Evolutionary conservation across 345 rosid species (phyloP).

Genomic region (Populus alba): DNA sequence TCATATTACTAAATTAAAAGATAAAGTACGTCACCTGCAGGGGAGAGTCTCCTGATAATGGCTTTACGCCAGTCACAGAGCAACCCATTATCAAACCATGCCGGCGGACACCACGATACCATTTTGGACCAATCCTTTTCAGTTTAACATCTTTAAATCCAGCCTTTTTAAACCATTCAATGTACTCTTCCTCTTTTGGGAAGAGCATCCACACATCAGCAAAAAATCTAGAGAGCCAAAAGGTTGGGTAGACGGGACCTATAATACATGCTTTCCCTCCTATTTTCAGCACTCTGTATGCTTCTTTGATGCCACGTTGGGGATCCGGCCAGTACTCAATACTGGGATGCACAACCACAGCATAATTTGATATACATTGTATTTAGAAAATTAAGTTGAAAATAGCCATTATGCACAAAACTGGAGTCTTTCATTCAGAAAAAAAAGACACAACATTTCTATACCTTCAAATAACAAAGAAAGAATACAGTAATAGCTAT

Average conservation of each 20-base stretch:
- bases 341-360: conserved; percentile 16
- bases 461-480: too few species aligned
- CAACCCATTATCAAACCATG: conserved; percentile 45
- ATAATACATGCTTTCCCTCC: conserved; percentile 42
- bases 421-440: too few species aligned
- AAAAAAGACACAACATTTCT: background rate
- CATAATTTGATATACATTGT: background rate
- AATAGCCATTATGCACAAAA: background rate
- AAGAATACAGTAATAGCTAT: too few species aligned
- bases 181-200: conserved; percentile 43
- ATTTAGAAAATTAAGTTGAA: background rate
- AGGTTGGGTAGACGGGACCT: conserved; percentile 41
- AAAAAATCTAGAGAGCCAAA: conserved; percentile 40
- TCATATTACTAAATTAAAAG: background rate
- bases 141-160: conserved; percentile 35
- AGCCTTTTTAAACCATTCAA: conserved; percentile 40
- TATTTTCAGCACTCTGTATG: conserved; percentile 37
- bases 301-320: conserved; percentile 39
- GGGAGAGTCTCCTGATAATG: conserved; percentile 35
- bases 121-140: conserved; percentile 43
- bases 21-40: conserved; percentile 23
- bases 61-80: conserved; percentile 39
- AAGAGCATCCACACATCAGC: conserved; percentile 43
- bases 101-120: conserved; percentile 38
- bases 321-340: conserved; percentile 43